Percentiles rank a stretch among this genome's conserved stretches.
Evolutionary conservation across 2,329 filamentous ascomycete species (phyloP).

Genomic region (Neobulgaria alba): DNA sequence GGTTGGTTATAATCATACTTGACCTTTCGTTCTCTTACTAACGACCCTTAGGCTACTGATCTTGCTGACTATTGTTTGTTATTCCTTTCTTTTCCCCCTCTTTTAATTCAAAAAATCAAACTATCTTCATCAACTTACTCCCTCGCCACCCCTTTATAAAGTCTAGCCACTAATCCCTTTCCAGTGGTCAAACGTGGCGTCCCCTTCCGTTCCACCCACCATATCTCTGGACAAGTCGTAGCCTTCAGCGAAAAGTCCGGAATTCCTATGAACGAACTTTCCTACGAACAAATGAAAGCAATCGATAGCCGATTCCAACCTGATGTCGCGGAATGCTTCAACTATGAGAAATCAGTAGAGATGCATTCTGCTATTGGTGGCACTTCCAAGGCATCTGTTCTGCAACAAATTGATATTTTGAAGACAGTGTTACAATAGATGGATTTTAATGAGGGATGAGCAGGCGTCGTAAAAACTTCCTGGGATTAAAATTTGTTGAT

Average conservation of each 20-base stretch:
- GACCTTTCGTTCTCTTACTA: not conserved
- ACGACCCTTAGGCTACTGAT: constrained; percentile 45
- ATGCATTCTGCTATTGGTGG: constrained; percentile 68
- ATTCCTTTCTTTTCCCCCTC: not conserved
- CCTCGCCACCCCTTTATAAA: no score
- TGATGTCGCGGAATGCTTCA: constrained; percentile 62
- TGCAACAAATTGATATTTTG: constrained; percentile 52
- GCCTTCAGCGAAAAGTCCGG: constrained; percentile 60
- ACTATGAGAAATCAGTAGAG: constrained; percentile 80
- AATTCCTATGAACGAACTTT: constrained; percentile 62
- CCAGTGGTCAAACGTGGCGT: constrained; percentile 55
- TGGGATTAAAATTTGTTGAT: no score
- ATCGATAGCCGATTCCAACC: constrained; percentile 63
- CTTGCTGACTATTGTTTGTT: constrained; percentile 45
- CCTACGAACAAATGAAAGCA: constrained; percentile 54
- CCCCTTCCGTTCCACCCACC: constrained; percentile 73
- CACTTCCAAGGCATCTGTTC: constrained; percentile 61
- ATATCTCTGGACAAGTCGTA: constrained; percentile 66
- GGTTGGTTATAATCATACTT: constrained; percentile 1
- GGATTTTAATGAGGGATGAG: no score
- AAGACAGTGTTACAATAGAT: constrained; percentile 26
- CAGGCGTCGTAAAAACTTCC: no score
- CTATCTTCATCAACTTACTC: no score
- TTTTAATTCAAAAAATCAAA: no score
- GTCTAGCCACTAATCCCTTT: no score